These are phyloP conservation scores for Jatropha curcas DNA, from an alignment of 345 rosid species.

Conservation along the genomic window DNA sequence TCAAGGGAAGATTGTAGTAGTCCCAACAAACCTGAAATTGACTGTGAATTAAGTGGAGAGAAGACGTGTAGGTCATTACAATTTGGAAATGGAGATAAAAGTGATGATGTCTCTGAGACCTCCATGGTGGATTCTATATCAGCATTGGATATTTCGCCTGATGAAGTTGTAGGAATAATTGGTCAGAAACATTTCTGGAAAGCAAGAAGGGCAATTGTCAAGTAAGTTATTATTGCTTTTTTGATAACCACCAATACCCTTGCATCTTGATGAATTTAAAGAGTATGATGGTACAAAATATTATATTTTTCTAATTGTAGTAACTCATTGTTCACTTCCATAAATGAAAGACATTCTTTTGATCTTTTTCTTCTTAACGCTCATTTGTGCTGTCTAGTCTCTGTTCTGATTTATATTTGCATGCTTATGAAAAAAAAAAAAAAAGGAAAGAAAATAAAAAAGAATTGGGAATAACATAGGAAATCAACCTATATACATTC, in stretches of 20 bases:
- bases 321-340: neutral
- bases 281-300: neutral
- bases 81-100: slow-evolving; percentile 46
- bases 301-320: neutral
- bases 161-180: slow-evolving; percentile 80
- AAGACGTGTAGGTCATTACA: slow-evolving; percentile 29
- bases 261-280: neutral
- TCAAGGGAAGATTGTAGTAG: slow-evolving; percentile 35
- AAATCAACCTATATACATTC: neutral
- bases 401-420: neutral
- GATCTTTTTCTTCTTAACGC: neutral
- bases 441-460: too few relatives aligned
- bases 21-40: slow-evolving; percentile 38
- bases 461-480: neutral
- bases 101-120: slow-evolving; percentile 57
- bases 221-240: slow-evolving; percentile 55
- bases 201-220: slow-evolving; percentile 82
- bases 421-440: neutral
- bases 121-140: slow-evolving; percentile 70
- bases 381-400: neutral
- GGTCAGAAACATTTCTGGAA: slow-evolving; percentile 94
- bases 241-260: neutral
- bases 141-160: slow-evolving; percentile 63
- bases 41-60: slow-evolving; percentile 29
- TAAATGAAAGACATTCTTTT: neutral